Evolutionary conservation across 345 rosid genomes (phyloP).

Genomic region (Hibiscus tridactylites): DNA sequence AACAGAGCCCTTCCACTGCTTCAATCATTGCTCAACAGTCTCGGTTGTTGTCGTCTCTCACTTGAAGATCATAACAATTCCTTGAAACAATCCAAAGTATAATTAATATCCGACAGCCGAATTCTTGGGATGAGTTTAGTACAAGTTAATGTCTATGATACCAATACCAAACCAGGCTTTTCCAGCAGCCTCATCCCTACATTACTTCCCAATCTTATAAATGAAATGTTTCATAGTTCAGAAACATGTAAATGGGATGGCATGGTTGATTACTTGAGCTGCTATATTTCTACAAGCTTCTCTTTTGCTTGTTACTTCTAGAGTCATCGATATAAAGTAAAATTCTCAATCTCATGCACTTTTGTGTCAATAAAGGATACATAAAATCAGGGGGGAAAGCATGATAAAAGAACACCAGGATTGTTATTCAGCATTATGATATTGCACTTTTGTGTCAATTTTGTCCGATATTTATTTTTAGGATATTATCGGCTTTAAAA

Average conservation of each 20-base stretch:
- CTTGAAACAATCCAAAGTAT: neutral
- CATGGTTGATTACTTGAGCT: neutral
- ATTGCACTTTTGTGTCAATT: too few relatives aligned
- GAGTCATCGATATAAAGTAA: slow-evolving; percentile 15
- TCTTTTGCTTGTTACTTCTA: neutral
- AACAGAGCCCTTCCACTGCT: slow-evolving; percentile 51
- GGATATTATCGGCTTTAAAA: too few relatives aligned
- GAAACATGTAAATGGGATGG: neutral
- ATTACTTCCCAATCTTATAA: too few relatives aligned
- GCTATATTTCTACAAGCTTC: neutral
- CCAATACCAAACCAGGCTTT: too few relatives aligned
- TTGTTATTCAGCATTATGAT: too few relatives aligned
- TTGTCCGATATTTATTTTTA: too few relatives aligned
- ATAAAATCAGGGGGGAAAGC: too few relatives aligned
- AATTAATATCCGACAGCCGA: neutral
- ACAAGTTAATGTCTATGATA: too few relatives aligned
- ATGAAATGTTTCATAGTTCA: neutral
- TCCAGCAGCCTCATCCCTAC: too few relatives aligned
- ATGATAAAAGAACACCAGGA: too few relatives aligned
- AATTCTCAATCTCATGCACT: slow-evolving; percentile 11
- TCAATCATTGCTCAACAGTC: slow-evolving; percentile 47
- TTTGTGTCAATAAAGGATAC: slow-evolving; percentile 5
- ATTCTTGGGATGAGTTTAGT: neutral
- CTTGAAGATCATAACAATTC: neutral
- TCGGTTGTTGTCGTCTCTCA: slow-evolving; percentile 26